phyloP scores from a whole-genome alignment of 2,329 filamentous ascomycete species.

The Neofusicoccum sp. region DNA sequence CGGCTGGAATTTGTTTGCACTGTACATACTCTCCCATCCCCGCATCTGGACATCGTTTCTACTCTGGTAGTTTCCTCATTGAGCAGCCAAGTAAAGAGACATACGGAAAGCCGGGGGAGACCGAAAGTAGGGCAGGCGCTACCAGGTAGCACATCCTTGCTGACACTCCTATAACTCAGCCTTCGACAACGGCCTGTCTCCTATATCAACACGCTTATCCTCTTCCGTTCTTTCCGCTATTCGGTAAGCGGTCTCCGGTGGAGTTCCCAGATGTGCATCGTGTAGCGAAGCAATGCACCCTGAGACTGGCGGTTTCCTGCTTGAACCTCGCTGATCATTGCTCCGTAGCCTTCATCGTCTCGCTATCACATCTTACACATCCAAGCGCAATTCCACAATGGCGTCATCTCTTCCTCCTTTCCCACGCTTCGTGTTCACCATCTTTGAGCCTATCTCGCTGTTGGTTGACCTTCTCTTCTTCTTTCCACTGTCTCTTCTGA shows the following conservation, averaged over 20 bases:
- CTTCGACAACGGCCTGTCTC: no score
- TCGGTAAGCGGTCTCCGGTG: not conserved
- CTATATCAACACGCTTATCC: no score
- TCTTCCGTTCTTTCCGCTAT: not conserved
- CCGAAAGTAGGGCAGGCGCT: not conserved
- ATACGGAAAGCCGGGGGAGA: no score
- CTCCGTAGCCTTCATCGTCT: not conserved
- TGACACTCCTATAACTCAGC: not conserved
- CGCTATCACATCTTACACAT: not conserved
- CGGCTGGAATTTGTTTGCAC: not conserved
- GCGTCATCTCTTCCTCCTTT: constrained; percentile 20
- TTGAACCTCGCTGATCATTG: not conserved
- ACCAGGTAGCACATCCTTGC: not conserved
- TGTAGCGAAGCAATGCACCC: no score
- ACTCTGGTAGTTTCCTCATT: not conserved
- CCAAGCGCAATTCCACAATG: constrained; percentile 15
- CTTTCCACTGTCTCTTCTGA: not conserved
- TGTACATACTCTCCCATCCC: not conserved
- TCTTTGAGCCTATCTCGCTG: constrained; percentile 25
- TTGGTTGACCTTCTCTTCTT: constrained; percentile 3
- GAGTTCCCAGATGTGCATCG: not conserved
- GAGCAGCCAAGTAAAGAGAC: not conserved
- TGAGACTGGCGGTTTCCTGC: no score
- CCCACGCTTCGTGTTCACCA: constrained; percentile 22
- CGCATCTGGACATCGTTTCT: not conserved